A percentile compares a stretch with the other conserved stretches of the same genome.
These are phyloP conservation scores for Russula sp. DNA, from an alignment of 768 basidiomycete genomes.

Conservation along the genomic window DNA sequence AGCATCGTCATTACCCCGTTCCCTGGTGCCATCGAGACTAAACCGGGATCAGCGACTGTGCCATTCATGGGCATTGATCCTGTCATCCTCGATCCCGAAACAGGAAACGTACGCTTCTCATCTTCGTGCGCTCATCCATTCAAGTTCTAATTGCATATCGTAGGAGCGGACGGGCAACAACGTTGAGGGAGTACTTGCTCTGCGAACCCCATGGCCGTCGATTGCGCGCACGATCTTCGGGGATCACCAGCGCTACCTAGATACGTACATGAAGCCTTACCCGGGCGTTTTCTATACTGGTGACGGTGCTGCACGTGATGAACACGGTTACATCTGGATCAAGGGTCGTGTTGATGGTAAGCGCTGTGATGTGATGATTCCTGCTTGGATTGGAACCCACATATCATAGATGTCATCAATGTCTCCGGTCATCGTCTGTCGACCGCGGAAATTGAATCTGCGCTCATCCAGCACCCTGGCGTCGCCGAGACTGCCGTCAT, in stretches of 20 bases:
- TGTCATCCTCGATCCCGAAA: constrained; percentile 78
- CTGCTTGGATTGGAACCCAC: neutral
- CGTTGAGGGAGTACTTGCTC: constrained; percentile 86
- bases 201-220: constrained; percentile 90
- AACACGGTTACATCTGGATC: constrained; percentile 98
- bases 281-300: constrained; percentile 96
- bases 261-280: constrained; percentile 81
- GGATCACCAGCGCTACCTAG: constrained; percentile 84
- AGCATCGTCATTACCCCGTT: constrained; percentile 92
- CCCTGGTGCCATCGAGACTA: constrained; percentile 93
- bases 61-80: constrained; percentile 96
- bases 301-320: constrained; percentile 91
- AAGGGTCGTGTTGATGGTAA: constrained; percentile 92
- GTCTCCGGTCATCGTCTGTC: constrained; percentile 96
- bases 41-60: constrained; percentile 94
- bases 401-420: constrained; percentile 83
- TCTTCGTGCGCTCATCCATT: neutral
- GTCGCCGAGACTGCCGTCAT: constrained; percentile 96
- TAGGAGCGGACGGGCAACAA: constrained; percentile 68
- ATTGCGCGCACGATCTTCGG: constrained; percentile 89
- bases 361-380: constrained; percentile 24
- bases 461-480: constrained; percentile 89
- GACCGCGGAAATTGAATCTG: constrained; percentile 97
- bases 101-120: constrained; percentile 48
- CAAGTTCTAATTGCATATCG: neutral